Conservation (phyloP, 441 rosid species). For the Macaranga tanarius region DNA sequence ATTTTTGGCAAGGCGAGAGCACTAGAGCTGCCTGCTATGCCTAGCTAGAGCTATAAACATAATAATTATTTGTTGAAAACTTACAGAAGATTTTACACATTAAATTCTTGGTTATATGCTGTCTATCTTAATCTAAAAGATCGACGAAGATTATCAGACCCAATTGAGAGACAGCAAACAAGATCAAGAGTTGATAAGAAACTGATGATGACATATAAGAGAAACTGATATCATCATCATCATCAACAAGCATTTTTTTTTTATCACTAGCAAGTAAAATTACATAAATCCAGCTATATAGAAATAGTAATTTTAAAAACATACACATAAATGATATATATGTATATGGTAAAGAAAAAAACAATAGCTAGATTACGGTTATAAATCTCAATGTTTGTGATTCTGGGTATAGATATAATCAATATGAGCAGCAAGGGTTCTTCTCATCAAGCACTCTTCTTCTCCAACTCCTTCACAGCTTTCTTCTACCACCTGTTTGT, state of each 20-base stretch:
- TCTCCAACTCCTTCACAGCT: constrained; percentile 49
- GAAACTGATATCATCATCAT: neutral
- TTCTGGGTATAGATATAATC: constrained; percentile 70
- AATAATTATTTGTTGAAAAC: neutral
- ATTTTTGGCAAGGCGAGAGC: too few relatives aligned
- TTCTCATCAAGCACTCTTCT: constrained; percentile 56
- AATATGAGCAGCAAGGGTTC: constrained; percentile 53
- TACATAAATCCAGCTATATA: too few relatives aligned
- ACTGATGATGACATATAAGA: neutral
- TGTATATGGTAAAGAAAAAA: too few relatives aligned
- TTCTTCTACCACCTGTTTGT: constrained; percentile 31
- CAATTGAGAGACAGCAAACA: neutral
- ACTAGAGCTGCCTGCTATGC: neutral
- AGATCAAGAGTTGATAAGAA: neutral
- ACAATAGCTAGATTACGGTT: neutral
- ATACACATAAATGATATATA: too few relatives aligned
- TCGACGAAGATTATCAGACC: neutral
- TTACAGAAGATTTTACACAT: neutral
- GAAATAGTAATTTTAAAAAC: too few relatives aligned
- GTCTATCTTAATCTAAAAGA: too few relatives aligned
- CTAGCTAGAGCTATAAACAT: neutral
- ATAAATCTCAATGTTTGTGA: constrained; percentile 35
- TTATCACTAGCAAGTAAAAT: neutral
- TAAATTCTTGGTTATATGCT: neutral
- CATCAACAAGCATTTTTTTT: neutral